Evolutionary conservation across 2,329 filamentous ascomycete species (phyloP), one percentile per base, ranked within the genome.

Genomic region (Aureobasidium uvarum): DNA sequence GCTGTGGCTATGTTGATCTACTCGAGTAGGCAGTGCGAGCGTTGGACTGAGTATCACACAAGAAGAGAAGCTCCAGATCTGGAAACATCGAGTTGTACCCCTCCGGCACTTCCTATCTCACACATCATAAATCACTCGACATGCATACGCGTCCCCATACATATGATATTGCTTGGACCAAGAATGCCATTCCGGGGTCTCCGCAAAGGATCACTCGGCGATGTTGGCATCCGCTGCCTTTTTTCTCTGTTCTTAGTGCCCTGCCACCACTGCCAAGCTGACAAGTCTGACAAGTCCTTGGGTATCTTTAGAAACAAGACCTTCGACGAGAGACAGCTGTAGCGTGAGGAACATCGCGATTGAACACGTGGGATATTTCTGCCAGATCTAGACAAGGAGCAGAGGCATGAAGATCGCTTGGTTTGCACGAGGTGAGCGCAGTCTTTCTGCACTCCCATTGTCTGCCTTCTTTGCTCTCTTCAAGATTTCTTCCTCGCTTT

Each of bases 131-230:
- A 58, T 4, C 38, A 45, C 31, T 56, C 28, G 36, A 28, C 52
- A 56, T 43, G 38, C 54, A 58, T 33, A 58, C 54, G 54, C 54
- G 54, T 58, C 54, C 16, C 16, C 54, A 16, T 13, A 56, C n/a
- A n/a, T 14, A 18, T 56, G 20, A 43, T 18, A 36, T 36, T 36
- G 10, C 33, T 36, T 31, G 16, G 14, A 41, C n/a, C 18, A 58
- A 28, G 39, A 41, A 56, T 8, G 18, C n/a, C n/a, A n/a, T 31
- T 60, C 56, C 56, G 56, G 56, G 41, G 56, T 48, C 56, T 60
- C 56, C 56, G 41, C 56, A 38, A 5, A 31, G 25, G 13, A 48
- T 3, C 8, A 38, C 56, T 60, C 43, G 56, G 43, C 56, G 28
- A 31, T 33, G 25, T 60, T 60, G 43, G 56, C 56, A 60, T 18